Percentiles rank a stretch among this genome's conserved stretches.
Evolutionary conservation across 2,329 filamentous ascomycete species (phyloP).

Genomic region (Pestalotiopsis sp.): DNA sequence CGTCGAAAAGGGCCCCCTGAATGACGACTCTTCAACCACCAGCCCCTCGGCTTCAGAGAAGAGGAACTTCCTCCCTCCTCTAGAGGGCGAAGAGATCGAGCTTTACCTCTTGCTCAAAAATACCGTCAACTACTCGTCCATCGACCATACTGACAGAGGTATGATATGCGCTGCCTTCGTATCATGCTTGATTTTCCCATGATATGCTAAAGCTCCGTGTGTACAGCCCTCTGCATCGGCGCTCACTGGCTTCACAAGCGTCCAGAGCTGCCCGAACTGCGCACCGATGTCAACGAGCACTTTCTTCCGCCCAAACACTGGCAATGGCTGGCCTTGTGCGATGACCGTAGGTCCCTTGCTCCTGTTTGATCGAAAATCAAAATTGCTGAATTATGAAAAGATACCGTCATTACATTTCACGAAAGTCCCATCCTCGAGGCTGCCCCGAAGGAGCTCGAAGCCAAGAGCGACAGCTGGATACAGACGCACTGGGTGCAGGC

Average conservation of each 20-base stretch:
- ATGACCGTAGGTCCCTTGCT: conserved; percentile 50
- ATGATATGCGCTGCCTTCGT: conserved; percentile 22
- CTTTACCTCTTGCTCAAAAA: conserved; percentile 60
- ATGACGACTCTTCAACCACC: conserved; percentile 10
- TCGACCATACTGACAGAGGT: conserved; percentile 69
- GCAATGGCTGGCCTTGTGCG: conserved; percentile 71
- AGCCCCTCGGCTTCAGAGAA: background rate
- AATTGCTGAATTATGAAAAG: conserved; percentile 34
- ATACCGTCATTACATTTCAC: conserved; percentile 70
- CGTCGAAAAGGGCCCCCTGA: conserved; percentile 20
- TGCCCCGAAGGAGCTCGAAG: conserved; percentile 27
- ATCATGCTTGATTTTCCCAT: background rate
- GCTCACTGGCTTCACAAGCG: conserved; percentile 63
- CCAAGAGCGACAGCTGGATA: conserved; percentile 22
- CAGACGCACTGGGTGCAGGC: conserved; percentile 19
- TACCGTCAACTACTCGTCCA: conserved; percentile 75
- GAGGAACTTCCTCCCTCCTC: background rate
- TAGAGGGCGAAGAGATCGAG: conserved; percentile 22
- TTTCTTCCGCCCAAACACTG: conserved; percentile 50
- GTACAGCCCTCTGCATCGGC: conserved; percentile 66
- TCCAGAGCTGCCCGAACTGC: conserved; percentile 28
- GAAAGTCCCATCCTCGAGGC: conserved; percentile 48
- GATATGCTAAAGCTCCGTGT: conserved; percentile 5
- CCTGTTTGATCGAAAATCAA: background rate
- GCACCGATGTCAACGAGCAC: conserved; percentile 24